Percentiles rank a stretch among this genome's conserved stretches.
These are phyloP conservation scores for Hawksworthiomyces lignivorus DNA, from an alignment of 2,329 filamentous ascomycete species.

Conservation along the genomic window DNA sequence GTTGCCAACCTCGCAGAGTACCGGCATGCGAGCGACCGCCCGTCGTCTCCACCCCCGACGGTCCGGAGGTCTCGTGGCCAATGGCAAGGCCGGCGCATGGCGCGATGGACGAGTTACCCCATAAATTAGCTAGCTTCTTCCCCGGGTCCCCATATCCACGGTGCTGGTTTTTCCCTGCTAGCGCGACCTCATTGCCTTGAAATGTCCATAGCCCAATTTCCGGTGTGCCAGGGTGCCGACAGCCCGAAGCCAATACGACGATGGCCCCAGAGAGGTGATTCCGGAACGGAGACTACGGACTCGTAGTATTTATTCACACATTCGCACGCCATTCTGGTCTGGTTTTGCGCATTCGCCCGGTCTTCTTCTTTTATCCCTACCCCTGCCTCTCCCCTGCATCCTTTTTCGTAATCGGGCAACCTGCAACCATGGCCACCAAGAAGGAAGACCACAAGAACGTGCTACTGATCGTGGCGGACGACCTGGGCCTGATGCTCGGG, in stretches of 20 bases:
- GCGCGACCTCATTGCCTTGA: too few species aligned
- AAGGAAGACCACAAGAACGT: slow-evolving; percentile 9
- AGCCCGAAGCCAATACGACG: background rate
- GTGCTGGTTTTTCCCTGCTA: too few species aligned
- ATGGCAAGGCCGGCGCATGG: background rate
- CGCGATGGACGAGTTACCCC: slow-evolving; percentile 1
- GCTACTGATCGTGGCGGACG: slow-evolving; percentile 12
- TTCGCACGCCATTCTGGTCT: slow-evolving; percentile 5
- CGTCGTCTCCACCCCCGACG: slow-evolving; percentile 1
- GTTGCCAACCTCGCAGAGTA: background rate
- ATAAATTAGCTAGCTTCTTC: background rate
- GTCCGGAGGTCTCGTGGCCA: background rate
- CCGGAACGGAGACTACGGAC: background rate
- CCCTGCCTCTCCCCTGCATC: background rate
- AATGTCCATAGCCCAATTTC: too few species aligned
- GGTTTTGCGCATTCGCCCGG: slow-evolving; percentile 1
- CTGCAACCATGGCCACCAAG: background rate
- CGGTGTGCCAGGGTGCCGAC: too few species aligned
- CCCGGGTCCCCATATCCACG: too few species aligned
- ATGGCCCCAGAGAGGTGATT: background rate
- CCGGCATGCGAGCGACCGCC: background rate
- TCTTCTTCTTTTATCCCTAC: background rate
- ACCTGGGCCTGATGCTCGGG: slow-evolving; percentile 12
- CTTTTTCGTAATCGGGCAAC: background rate
- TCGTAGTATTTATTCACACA: background rate